Percentiles rank a stretch among this genome's conserved stretches.
Evolutionary conservation across 2,329 filamentous ascomycete genomes (phyloP).

Genomic region (Colletotrichum liriopes): DNA sequence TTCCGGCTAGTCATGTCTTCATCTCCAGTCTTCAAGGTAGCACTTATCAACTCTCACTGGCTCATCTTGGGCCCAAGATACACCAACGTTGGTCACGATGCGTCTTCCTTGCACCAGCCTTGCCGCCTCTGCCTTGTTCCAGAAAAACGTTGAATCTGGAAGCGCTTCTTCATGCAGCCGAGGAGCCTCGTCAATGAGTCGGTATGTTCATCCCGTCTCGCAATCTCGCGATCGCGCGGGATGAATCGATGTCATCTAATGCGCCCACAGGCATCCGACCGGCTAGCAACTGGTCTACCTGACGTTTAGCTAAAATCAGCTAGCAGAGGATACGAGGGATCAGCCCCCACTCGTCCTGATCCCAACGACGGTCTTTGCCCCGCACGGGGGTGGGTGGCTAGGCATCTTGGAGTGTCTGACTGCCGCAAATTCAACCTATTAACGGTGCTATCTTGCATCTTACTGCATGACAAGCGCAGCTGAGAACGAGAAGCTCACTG

Average conservation of each 20-base stretch:
- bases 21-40: not conserved
- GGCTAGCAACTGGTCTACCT: not conserved
- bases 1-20: not conserved
- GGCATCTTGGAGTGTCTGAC: not conserved
- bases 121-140: too few species aligned
- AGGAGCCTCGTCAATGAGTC: not conserved
- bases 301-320: too few species aligned
- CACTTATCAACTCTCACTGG: too few species aligned
- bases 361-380: not conserved
- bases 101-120: too few species aligned
- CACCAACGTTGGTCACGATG: too few species aligned
- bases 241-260: not conserved
- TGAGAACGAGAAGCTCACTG: not conserved
- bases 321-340: too few species aligned
- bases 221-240: not conserved
- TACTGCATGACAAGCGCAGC: not conserved
- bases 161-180: not conserved
- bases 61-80: too few species aligned
- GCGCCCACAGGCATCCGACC: not conserved
- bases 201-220: not conserved
- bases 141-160: too few species aligned
- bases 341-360: not conserved
- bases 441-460: constrained; percentile 1
- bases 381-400: not conserved
- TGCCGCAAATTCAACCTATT: not conserved